A percentile compares a stretch with the other conserved stretches of the same genome.
phyloP scores from a whole-genome alignment of 73 alveolate genomes.

The Paramecium bursaria region DNA sequence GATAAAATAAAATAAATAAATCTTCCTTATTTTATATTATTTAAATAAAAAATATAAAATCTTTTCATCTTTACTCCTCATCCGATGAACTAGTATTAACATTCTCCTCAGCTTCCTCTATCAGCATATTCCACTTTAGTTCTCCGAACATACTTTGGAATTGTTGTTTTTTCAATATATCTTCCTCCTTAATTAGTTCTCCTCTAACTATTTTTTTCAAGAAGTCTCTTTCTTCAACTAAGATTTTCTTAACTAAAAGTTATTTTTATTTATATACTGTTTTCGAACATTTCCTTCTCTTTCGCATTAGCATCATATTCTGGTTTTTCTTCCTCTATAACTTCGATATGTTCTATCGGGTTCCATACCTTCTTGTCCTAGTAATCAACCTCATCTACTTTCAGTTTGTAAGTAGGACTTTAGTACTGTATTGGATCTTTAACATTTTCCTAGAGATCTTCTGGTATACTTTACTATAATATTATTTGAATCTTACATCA shows the following conservation, averaged over 20 bases:
- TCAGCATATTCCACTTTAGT: conserved; percentile 9
- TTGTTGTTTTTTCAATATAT: conserved; percentile 4
- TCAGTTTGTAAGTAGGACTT: conserved; percentile 51
- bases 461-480: not conserved
- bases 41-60: too few relatives aligned
- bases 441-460: conserved; percentile 53
- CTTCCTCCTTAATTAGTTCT: conserved; percentile 30
- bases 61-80: too few relatives aligned
- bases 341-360: conserved; percentile 20
- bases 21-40: too few relatives aligned
- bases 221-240: conserved; percentile 57
- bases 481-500: too few relatives aligned
- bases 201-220: conserved; percentile 36
- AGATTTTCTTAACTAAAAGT: conserved; percentile 42
- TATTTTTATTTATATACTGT: not conserved
- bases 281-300: conserved; percentile 56
- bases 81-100: not conserved
- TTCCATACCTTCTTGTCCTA: conserved; percentile 50
- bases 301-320: conserved; percentile 32
- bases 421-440: conserved; percentile 1
- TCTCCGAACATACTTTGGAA: conserved; percentile 26
- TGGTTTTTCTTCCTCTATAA: conserved; percentile 60
- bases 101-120: conserved; percentile 46
- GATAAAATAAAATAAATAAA: too few relatives aligned
- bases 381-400: conserved; percentile 53